Percentiles rank a stretch among this genome's conserved stretches.
Conservation (phyloP, 257 asterid species). For the Anisodus acutangulus region DNA sequence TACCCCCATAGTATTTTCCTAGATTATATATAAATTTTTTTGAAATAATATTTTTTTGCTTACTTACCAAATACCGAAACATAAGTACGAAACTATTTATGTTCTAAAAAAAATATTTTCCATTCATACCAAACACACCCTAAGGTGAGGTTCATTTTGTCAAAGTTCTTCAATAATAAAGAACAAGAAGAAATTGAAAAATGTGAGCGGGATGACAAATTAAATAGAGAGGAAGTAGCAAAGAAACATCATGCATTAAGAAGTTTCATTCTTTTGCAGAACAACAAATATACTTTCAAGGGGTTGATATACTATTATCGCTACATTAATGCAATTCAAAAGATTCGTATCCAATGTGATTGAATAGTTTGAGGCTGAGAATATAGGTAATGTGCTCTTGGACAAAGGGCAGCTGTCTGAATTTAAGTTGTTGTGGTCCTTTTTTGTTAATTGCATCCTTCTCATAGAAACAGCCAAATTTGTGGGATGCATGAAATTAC, state of each 20-base stretch:
- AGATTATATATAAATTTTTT: too few relatives aligned
- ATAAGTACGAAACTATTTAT: too few relatives aligned
- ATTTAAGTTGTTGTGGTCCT: background rate
- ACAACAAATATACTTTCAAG: background rate
- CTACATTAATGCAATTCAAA: constrained; percentile 7
- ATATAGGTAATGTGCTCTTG: background rate
- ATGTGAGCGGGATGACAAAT: background rate
- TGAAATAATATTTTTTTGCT: too few relatives aligned
- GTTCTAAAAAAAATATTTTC: too few relatives aligned
- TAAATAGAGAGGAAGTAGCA: background rate
- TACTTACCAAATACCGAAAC: too few relatives aligned
- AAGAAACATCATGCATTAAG: background rate
- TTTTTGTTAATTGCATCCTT: background rate
- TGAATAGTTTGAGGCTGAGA: background rate
- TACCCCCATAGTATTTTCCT: too few relatives aligned
- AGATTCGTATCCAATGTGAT: background rate
- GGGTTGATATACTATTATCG: background rate
- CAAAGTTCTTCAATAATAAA: background rate
- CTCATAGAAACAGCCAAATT: background rate
- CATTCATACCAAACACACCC: too few relatives aligned
- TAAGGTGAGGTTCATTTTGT: too few relatives aligned
- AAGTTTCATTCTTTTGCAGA: background rate
- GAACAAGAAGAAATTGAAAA: background rate
- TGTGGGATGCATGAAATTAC: background rate
- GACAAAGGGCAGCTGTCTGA: background rate